Evolutionary conservation across 2,329 filamentous ascomycete species (phyloP).

Genomic region (Cercospora sesami): DNA sequence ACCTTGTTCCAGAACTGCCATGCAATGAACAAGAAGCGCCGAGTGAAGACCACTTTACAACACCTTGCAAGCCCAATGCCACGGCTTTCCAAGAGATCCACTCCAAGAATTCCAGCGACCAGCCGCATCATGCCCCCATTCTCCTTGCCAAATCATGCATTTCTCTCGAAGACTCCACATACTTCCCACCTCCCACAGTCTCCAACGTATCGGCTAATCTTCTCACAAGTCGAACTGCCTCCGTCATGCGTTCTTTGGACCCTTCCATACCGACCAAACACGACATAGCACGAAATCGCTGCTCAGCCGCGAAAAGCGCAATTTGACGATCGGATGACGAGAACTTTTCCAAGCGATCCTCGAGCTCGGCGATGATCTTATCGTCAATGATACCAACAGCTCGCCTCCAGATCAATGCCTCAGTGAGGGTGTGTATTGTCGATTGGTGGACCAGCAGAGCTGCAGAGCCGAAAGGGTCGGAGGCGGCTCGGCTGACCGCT

Average conservation of each 20-base stretch:
- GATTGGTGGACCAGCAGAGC: neutral
- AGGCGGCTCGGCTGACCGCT: neutral
- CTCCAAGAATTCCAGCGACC: neutral
- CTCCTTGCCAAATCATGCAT: neutral
- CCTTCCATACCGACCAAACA: neutral
- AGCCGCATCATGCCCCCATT: neutral
- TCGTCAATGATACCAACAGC: neutral
- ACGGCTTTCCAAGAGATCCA: neutral
- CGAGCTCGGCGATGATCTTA: neutral
- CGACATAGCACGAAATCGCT: neutral
- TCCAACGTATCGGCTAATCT: neutral
- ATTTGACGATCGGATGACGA: neutral
- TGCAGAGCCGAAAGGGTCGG: constrained; percentile 5
- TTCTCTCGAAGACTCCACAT: neutral
- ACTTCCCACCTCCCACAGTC: neutral
- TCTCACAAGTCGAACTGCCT: neutral
- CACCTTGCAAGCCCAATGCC: neutral
- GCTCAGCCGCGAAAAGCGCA: neutral
- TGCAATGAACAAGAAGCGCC: neutral
- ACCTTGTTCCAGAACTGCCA: neutral
- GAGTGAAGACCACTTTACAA: neutral
- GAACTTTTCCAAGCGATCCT: neutral
- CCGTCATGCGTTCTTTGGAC: neutral
- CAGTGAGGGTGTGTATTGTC: neutral
- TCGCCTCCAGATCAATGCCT: neutral